These are phyloP conservation scores for Isabelozyma heimii DNA, from an alignment of 805 yeast genomes.

Conservation along the genomic window DNA sequence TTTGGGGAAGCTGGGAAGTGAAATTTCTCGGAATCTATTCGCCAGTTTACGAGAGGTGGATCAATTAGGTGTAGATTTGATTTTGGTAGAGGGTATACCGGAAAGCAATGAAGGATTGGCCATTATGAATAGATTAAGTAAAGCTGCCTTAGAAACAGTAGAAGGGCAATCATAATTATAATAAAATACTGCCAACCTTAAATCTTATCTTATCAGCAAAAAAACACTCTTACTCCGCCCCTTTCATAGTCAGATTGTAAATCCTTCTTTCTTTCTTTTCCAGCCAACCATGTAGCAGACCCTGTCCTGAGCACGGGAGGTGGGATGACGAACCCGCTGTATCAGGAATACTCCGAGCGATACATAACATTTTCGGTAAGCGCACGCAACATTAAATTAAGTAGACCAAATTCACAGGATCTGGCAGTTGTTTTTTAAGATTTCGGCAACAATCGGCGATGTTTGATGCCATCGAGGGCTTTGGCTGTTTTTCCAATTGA, in stretches of 20 bases:
- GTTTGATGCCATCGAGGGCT: no score
- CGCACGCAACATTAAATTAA: no score
- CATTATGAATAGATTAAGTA: constrained; percentile 84
- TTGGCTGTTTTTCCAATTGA: no score
- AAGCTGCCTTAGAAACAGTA: constrained; percentile 63
- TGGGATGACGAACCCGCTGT: background rate
- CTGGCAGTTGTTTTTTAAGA: no score
- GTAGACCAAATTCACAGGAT: no score
- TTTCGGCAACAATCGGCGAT: no score
- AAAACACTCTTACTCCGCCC: no score
- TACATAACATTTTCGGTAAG: no score
- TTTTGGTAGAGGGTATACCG: constrained; percentile 80
- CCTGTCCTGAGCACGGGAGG: background rate
- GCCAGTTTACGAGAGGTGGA: constrained; percentile 74
- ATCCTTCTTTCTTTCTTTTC: no score
- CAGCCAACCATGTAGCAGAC: background rate
- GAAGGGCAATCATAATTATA: background rate
- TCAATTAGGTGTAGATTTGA: constrained; percentile 60
- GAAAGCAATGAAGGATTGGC: constrained; percentile 85
- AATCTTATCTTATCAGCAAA: no score
- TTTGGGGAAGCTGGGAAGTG: constrained; percentile 48
- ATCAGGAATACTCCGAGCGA: background rate
- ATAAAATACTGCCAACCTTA: no score
- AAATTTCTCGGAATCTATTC: constrained; percentile 76
- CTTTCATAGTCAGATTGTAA: no score